Base-by-base conservation (phyloP, 768 basidiomycete genomes). In the Hygrocybe coccinea region DNA sequence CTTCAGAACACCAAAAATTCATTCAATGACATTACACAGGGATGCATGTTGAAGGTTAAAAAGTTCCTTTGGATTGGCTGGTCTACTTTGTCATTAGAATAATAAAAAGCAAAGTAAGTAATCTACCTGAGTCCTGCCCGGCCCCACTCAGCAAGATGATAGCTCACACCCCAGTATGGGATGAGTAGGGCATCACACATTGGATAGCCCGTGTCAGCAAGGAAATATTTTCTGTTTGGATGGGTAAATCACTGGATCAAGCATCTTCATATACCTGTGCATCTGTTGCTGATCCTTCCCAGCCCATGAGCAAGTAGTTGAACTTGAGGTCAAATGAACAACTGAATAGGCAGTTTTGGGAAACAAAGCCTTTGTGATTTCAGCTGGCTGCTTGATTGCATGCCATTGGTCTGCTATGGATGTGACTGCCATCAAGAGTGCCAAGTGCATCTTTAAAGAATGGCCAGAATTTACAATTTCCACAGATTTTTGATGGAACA, bases 231-330 rank as follows among this genome's bases (percentile, higher is more conserved):
- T 0, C 69, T 68, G 0, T 56, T 36, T 67, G 66, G 29, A 76
- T 61, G 0, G 11, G 10, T 6, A 78, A 58, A 48, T 70, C 66
- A 5, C 17, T 12, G 1, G 29, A 3, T 0, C 61, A 56, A 5
- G 70, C 69, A 63, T 68, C 47, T 1, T 57, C 17, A 56, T 55
- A 72, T 1, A 69, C 33, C 0, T n/a, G 11, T 2, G 57, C 54
- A 67, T 72, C 67, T 14, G 65, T 46, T 5, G 62, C 61, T 11
- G 61, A 64, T 0, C 69, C 69, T 29, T 73, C 71, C 68, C 67
- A 72, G 1, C 70, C 65, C 34, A 58, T 65, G 1, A 71, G 57
- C 2, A 62, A 14, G 54, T 69, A 69, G 3, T 44, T 47, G 50
- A 73, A 73, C 0, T 34, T n/a, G 2, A 74, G n/a, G 24, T 65